Percentiles rank a stretch among this genome's conserved stretches.
Conservation (phyloP, 2,329 filamentous ascomycete genomes). For the Atkinsonella texensis region DNA sequence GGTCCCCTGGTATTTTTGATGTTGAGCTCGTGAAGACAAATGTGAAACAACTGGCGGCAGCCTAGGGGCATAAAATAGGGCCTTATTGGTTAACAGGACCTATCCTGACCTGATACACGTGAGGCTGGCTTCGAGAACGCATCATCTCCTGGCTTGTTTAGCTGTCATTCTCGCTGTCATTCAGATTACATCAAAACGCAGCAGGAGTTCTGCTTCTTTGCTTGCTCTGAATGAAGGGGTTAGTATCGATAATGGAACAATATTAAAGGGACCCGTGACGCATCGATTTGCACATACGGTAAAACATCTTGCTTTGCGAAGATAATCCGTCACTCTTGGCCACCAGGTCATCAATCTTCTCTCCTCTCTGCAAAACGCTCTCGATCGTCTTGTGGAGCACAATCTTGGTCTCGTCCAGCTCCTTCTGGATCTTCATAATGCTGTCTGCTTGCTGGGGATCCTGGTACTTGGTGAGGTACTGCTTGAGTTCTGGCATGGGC, state of each 20-base stretch:
- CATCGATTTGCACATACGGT: slow-evolving; percentile 44
- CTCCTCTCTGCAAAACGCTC: slow-evolving; percentile 72
- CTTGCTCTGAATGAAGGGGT: slow-evolving; percentile 35
- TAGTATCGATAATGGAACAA: too few species aligned
- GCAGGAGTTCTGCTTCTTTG: slow-evolving; percentile 73
- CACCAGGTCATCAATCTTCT: slow-evolving; percentile 93
- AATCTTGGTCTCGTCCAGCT: slow-evolving; percentile 96
- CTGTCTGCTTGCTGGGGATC: slow-evolving; percentile 81
- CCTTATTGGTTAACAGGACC: not conserved
- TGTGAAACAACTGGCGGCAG: not conserved
- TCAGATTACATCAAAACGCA: slow-evolving; percentile 51
- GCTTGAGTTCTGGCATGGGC: slow-evolving; percentile 61
- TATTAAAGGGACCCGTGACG: too few species aligned
- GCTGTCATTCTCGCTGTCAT: not conserved
- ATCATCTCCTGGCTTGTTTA: not conserved
- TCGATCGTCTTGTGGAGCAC: slow-evolving; percentile 95
- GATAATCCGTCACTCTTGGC: slow-evolving; percentile 87
- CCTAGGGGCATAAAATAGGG: not conserved
- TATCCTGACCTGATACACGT: not conserved
- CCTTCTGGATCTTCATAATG: slow-evolving; percentile 91
- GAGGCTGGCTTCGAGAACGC: not conserved
- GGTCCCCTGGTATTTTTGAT: not conserved
- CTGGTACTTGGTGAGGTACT: slow-evolving; percentile 65
- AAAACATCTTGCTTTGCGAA: slow-evolving; percentile 95
- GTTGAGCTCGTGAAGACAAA: not conserved